These are phyloP conservation scores for Naganishia sp. DNA, from an alignment of 1,284 basidiomycete genomes.

Conservation along the genomic window DNA sequence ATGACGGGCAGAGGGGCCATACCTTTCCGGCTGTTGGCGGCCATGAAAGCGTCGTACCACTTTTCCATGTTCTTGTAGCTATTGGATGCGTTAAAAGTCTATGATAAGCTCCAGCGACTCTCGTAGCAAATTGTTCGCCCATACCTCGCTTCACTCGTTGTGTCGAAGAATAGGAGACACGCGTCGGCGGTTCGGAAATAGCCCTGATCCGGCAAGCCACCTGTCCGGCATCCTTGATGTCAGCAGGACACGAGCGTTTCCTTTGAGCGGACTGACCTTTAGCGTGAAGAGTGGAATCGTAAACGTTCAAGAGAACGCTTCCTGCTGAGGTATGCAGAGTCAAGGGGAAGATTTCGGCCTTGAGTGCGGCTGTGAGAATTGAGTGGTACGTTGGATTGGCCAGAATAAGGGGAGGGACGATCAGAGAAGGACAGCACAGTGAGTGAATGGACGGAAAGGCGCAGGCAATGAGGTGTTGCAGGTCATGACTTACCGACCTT, in stretches of 20 bases:
- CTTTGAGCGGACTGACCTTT: slow-evolving; percentile 12
- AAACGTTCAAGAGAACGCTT: slow-evolving; percentile 33
- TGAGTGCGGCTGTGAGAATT: slow-evolving; percentile 32
- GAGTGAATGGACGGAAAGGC: background rate
- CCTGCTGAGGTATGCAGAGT: slow-evolving; percentile 34
- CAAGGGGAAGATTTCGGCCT: slow-evolving; percentile 36
- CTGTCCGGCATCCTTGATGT: slow-evolving; percentile 17
- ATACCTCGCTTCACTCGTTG: slow-evolving; percentile 36
- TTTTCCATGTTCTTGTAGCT: slow-evolving; percentile 36
- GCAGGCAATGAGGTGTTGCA: background rate
- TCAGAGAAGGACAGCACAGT: background rate
- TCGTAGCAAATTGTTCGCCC: background rate
- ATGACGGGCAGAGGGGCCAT: slow-evolving; percentile 33
- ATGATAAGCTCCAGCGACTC: no score
- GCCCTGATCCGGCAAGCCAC: slow-evolving; percentile 36
- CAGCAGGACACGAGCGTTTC: background rate
- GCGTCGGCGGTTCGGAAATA: slow-evolving; percentile 37
- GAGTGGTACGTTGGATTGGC: background rate
- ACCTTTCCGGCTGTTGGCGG: slow-evolving; percentile 36
- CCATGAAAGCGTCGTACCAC: slow-evolving; percentile 35
- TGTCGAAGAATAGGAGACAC: slow-evolving; percentile 36
- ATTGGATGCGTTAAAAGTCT: background rate
- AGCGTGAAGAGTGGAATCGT: slow-evolving; percentile 36
- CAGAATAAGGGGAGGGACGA: background rate
- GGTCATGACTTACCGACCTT: slow-evolving; percentile 32